Evolutionary conservation across 208 protist species (phyloP).

Genomic region (Trichomonas gallinae): DNA sequence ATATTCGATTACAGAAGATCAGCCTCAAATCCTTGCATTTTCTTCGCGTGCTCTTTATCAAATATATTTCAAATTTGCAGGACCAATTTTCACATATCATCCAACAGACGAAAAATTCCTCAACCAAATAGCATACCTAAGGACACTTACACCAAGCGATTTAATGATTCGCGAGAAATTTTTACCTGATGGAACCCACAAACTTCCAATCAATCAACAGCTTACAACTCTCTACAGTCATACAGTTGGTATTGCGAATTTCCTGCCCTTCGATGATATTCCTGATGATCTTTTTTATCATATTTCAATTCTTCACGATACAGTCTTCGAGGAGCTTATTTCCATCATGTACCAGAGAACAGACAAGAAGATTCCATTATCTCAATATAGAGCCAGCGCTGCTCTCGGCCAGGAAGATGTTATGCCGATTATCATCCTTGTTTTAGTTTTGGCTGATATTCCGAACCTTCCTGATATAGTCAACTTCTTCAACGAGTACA

Average conservation of each 20-base stretch:
- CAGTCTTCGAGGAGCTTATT: background rate
- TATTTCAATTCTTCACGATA: background rate
- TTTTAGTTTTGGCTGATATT: background rate
- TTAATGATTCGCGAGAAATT: background rate
- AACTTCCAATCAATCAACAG: background rate
- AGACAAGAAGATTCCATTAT: background rate
- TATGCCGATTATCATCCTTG: background rate
- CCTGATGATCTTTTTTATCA: background rate
- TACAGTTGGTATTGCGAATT: background rate
- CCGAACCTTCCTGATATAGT: background rate
- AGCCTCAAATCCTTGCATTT: background rate
- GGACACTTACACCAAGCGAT: background rate
- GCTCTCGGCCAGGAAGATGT: background rate
- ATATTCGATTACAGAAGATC: background rate
- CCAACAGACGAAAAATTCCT: background rate
- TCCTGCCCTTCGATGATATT: background rate
- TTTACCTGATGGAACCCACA: background rate
- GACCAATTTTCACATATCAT: background rate
- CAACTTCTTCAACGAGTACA: background rate
- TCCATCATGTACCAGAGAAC: background rate
- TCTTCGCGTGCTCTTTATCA: background rate
- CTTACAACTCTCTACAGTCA: background rate
- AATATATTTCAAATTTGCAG: background rate
- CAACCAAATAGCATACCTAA: background rate
- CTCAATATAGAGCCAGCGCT: background rate